Conservation (phyloP, 1,284 basidiomycete genomes). For the Leccinum angustisporum region DNA sequence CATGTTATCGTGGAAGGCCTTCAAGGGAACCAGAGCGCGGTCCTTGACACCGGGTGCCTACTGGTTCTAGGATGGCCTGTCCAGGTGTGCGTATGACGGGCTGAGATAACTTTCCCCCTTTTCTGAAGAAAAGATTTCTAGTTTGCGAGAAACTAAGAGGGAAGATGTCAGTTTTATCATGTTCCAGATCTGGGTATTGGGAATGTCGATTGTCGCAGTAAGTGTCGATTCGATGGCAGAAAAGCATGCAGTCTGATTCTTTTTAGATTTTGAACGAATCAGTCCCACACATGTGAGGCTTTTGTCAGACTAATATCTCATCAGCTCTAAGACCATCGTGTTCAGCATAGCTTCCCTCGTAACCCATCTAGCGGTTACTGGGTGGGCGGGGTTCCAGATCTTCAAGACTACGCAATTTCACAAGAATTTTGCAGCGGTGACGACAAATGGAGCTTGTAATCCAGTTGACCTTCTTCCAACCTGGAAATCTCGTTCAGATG, state of each 20-base stretch:
- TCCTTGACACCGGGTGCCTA: slow-evolving; percentile 49
- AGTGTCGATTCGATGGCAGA: slow-evolving; percentile 11
- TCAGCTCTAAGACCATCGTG: background rate
- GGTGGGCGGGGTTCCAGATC: slow-evolving; percentile 70
- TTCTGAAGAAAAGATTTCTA: slow-evolving; percentile 29
- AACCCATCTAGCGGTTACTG: slow-evolving; percentile 70
- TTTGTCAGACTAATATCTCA: background rate
- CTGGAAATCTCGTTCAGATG: slow-evolving; percentile 53
- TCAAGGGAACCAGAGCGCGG: slow-evolving; percentile 35
- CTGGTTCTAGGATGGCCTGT: slow-evolving; percentile 66
- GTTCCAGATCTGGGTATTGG: slow-evolving; percentile 79
- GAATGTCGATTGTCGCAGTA: slow-evolving; percentile 73
- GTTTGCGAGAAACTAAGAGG: slow-evolving; percentile 68
- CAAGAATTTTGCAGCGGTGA: slow-evolving; percentile 52
- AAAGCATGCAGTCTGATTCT: slow-evolving; percentile 3
- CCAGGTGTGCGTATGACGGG: slow-evolving; percentile 42
- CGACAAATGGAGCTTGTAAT: slow-evolving; percentile 63
- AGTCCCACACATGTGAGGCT: slow-evolving; percentile 65
- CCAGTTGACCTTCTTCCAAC: slow-evolving; percentile 51
- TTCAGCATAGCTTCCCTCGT: slow-evolving; percentile 59
- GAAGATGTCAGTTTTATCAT: slow-evolving; percentile 75
- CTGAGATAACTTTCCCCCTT: background rate
- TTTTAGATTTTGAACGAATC: slow-evolving; percentile 67
- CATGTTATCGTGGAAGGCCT: slow-evolving; percentile 47
- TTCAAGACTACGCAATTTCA: slow-evolving; percentile 57